phyloP scores from a whole-genome alignment of 2,329 filamentous ascomycete species.

The Penicillium sp. region DNA sequence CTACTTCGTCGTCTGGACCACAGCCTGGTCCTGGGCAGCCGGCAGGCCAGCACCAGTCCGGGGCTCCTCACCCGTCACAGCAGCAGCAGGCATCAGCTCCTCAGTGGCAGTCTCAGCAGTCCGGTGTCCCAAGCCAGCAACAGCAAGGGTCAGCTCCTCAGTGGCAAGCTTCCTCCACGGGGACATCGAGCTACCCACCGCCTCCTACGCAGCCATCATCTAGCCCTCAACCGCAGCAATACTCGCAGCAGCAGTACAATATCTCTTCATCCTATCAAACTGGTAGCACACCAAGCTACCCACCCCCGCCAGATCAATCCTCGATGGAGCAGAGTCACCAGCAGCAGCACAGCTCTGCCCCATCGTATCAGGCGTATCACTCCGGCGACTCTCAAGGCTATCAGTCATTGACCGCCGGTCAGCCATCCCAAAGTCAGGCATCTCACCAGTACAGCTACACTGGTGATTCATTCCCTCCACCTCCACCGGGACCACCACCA shows the following conservation, averaged over 20 bases:
- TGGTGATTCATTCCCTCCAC: constrained; percentile 42
- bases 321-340: constrained; percentile 10
- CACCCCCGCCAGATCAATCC: constrained; percentile 6
- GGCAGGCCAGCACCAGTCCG: constrained; percentile 14
- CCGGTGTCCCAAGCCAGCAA: constrained; percentile 2
- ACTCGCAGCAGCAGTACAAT: constrained; percentile 4
- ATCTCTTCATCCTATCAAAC: constrained; percentile 1
- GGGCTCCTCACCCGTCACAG: constrained; percentile 9
- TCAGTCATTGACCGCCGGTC: constrained; percentile 5
- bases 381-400: constrained; percentile 3
- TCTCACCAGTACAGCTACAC: constrained; percentile 29
- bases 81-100: constrained; percentile 8
- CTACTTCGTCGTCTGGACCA: constrained; percentile 27
- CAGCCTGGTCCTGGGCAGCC: constrained; percentile 16
- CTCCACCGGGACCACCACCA: constrained; percentile 39
- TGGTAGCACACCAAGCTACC: constrained; percentile 3
- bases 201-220: constrained; percentile 11
- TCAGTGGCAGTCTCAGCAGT: constrained; percentile 19
- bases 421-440: constrained; percentile 5
- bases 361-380: constrained; percentile 10
- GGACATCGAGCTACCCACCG: constrained; percentile 4
- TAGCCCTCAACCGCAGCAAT: constrained; percentile 14
- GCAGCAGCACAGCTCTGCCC: constrained; percentile 4
- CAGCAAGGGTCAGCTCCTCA: not conserved
- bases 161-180: not conserved